phyloP scores from a whole-genome alignment of 805 yeast genomes.

The Pichia heedii region DNA sequence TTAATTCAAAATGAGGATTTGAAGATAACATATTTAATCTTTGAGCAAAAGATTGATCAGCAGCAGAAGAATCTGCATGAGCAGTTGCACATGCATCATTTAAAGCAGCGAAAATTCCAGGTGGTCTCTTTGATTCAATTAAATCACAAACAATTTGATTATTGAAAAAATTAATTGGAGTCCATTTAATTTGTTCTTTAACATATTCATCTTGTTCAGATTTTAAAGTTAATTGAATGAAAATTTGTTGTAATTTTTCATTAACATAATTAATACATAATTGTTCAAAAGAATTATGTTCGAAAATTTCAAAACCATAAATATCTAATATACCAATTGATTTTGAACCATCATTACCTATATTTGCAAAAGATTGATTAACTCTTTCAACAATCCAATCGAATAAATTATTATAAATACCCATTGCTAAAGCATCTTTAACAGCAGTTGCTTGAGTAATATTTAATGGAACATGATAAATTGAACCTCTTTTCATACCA shows the following conservation, averaged over 20 bases:
- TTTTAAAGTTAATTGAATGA: slow-evolving; percentile 89
- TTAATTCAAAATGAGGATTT: slow-evolving; percentile 82
- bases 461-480: slow-evolving; percentile 90
- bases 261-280: slow-evolving; percentile 92
- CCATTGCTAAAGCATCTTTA: slow-evolving; percentile 91
- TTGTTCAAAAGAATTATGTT: slow-evolving; percentile 91
- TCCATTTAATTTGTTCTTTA: slow-evolving; percentile 92
- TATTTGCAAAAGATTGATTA: slow-evolving; percentile 60
- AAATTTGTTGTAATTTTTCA: slow-evolving; percentile 93
- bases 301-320: slow-evolving; percentile 93
- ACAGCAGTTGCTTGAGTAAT: slow-evolving; percentile 91
- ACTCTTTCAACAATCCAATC: slow-evolving; percentile 96
- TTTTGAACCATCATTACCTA: slow-evolving; percentile 28
- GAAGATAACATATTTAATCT: slow-evolving; percentile 74
- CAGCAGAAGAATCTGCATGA: slow-evolving; percentile 94
- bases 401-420: slow-evolving; percentile 81
- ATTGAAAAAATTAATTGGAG: slow-evolving; percentile 93
- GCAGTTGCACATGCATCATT: slow-evolving; percentile 98
- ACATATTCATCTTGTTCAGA: slow-evolving; percentile 98
- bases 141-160: slow-evolving; percentile 94
- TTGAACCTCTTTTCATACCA: slow-evolving; percentile 84
- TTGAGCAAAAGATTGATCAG: slow-evolving; percentile 93
- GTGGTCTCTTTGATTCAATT: slow-evolving; percentile 89
- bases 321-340: slow-evolving; percentile 93
- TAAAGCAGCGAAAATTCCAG: slow-evolving; percentile 92